phyloP scores from a whole-genome alignment of 768 basidiomycete species.

The Amanita pseudoporphyria region DNA sequence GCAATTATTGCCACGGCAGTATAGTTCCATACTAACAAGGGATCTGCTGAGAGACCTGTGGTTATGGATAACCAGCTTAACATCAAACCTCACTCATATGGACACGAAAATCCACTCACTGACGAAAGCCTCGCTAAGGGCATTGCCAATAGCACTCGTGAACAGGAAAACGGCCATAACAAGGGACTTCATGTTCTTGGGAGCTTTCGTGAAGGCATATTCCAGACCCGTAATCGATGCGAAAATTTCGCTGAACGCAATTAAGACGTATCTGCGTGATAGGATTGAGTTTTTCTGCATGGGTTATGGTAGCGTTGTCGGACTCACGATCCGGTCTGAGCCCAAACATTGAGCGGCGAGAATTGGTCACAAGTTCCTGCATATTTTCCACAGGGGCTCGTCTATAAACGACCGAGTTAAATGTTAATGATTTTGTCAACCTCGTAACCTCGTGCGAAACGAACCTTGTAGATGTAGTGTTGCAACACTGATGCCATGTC shows the following conservation, averaged over 20 bases:
- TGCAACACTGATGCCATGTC: conserved; percentile 41
- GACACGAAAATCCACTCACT: conserved; percentile 27
- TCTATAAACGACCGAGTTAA: conserved; percentile 15
- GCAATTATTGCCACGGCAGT: conserved; percentile 47
- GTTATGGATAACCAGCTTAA: too few species aligned
- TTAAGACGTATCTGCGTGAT: conserved; percentile 43
- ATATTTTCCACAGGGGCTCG: conserved; percentile 40
- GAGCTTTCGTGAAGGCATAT: conserved; percentile 86
- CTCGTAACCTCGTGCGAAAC: conserved; percentile 23
- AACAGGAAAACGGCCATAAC: conserved; percentile 67
- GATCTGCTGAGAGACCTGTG: conserved; percentile 56
- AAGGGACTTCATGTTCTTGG: conserved; percentile 79
- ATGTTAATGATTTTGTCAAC: conserved; percentile 10
- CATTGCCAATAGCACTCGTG: conserved; percentile 47
- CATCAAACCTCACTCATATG: neutral
- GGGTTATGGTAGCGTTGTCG: neutral
- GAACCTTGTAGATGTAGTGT: conserved; percentile 64
- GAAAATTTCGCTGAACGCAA: conserved; percentile 69
- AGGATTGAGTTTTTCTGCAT: neutral
- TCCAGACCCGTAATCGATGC: conserved; percentile 78
- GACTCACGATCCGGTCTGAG: conserved; percentile 57
- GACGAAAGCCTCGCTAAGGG: conserved; percentile 64
- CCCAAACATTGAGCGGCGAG: conserved; percentile 68
- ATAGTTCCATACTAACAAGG: conserved; percentile 72
- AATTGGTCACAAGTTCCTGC: conserved; percentile 41